phyloP scores from a whole-genome alignment of 2,329 filamentous ascomycete species.

The Talaromyces sp. region DNA sequence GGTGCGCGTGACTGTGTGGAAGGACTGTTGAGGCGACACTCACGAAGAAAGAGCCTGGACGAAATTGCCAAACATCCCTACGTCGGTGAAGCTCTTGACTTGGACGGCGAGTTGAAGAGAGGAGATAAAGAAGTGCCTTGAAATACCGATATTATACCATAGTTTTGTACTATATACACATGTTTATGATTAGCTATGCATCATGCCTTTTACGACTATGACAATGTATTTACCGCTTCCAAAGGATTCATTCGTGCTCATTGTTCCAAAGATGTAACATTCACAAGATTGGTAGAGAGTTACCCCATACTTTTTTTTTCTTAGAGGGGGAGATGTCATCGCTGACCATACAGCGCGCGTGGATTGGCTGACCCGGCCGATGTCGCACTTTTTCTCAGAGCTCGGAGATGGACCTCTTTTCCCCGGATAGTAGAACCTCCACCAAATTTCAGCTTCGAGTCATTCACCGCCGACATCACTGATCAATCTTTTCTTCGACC shows the following conservation, averaged over 20 bases:
- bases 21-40: slow-evolving; percentile 74
- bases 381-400: background rate
- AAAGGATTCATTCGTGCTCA: no score
- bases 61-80: slow-evolving; percentile 70
- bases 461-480: slow-evolving; percentile 3
- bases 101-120: slow-evolving; percentile 57
- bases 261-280: background rate
- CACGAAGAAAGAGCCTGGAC: slow-evolving; percentile 70
- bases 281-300: background rate
- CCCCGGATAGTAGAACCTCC: slow-evolving; percentile 5
- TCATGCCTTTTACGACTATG: slow-evolving; percentile 15
- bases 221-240: background rate
- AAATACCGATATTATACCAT: slow-evolving; percentile 21
- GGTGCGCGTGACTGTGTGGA: slow-evolving; percentile 81
- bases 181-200: slow-evolving; percentile 19
- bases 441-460: background rate
- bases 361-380: slow-evolving; percentile 13
- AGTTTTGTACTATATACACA: slow-evolving; percentile 15
- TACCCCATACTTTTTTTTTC: background rate
- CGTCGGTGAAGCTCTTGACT: slow-evolving; percentile 69
- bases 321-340: background rate
- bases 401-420: slow-evolving; percentile 12
- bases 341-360: background rate
- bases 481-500: background rate
- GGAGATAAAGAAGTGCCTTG: slow-evolving; percentile 51